phyloP scores from a whole-genome alignment of 495 filamentous ascomycete genomes.

The Geopyxis carbonaria region DNA sequence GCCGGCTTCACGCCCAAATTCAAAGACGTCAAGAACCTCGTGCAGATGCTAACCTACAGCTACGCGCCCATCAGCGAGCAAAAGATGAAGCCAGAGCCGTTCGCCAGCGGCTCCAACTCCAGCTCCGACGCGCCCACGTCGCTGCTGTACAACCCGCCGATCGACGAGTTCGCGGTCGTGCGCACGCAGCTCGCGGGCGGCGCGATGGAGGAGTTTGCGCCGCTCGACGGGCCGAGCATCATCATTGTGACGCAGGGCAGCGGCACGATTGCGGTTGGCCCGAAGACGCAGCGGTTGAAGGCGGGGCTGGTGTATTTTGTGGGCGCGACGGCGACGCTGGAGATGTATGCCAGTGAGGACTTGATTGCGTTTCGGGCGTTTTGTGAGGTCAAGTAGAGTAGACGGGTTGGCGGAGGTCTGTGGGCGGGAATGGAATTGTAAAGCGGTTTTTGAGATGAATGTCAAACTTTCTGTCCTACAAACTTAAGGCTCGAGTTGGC shows the following conservation, averaged over 20 bases:
- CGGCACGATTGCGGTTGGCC: slow-evolving; percentile 69
- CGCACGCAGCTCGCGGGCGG: slow-evolving; percentile 55
- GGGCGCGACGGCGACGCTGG: slow-evolving; percentile 70
- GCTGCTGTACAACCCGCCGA: slow-evolving; percentile 79
- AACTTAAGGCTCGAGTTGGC: too few relatives aligned
- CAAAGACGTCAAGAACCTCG: slow-evolving; percentile 86
- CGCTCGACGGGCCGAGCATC: slow-evolving; percentile 76
- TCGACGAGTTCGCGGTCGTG: slow-evolving; percentile 89
- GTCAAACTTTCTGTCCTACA: too few relatives aligned
- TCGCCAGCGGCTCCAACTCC: slow-evolving; percentile 45
- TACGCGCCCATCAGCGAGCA: slow-evolving; percentile 88
- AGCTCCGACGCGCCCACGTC: slow-evolving; percentile 23
- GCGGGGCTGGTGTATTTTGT: slow-evolving; percentile 83
- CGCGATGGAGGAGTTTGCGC: slow-evolving; percentile 71
- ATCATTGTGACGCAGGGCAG: slow-evolving; percentile 72
- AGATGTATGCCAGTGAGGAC: slow-evolving; percentile 52
- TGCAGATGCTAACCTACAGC: slow-evolving; percentile 79
- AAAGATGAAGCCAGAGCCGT: slow-evolving; percentile 72
- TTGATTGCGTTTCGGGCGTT: slow-evolving; percentile 92
- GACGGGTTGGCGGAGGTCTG: too few relatives aligned
- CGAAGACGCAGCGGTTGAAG: slow-evolving; percentile 52
- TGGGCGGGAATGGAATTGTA: too few relatives aligned
- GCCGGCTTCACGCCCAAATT: slow-evolving; percentile 96
- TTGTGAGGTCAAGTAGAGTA: slow-evolving; percentile 44
- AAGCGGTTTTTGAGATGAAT: too few relatives aligned